Conservation (phyloP, 1,284 basidiomycete species). For the Kwoniella shivajii region DNA sequence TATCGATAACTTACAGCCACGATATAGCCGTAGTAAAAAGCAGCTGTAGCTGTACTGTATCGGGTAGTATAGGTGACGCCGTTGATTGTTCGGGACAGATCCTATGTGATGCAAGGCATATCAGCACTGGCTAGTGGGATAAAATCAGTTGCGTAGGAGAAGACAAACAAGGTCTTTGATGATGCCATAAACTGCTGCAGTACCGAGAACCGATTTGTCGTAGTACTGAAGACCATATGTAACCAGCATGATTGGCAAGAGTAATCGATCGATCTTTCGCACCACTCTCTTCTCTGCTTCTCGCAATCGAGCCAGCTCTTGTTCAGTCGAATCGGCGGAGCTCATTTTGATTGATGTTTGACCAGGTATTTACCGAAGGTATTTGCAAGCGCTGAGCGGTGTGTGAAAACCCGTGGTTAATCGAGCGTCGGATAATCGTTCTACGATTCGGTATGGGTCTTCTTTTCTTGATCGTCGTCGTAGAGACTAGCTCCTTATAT, state of each 20-base stretch:
- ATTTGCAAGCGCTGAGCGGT: too few relatives aligned
- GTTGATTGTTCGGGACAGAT: conserved; percentile 43
- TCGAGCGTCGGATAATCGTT: too few relatives aligned
- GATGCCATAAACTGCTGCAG: conserved; percentile 58
- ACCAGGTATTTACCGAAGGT: too few relatives aligned
- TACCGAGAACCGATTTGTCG: conserved; percentile 58
- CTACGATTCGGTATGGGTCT: too few relatives aligned
- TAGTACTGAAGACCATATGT: conserved; percentile 44
- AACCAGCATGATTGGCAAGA: conserved; percentile 56
- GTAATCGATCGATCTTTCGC: conserved; percentile 35
- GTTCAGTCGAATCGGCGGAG: neutral
- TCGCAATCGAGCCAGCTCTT: conserved; percentile 1
- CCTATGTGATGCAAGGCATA: conserved; percentile 14
- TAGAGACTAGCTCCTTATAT: neutral
- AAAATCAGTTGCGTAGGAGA: neutral
- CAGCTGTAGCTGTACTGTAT: conserved; percentile 51
- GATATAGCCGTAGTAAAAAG: conserved; percentile 60
- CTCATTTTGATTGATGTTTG: neutral
- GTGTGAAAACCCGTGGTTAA: too few relatives aligned
- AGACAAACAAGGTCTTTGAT: conserved; percentile 51
- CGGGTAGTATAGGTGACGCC: conserved; percentile 48
- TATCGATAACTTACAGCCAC: conserved; percentile 41
- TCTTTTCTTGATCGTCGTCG: neutral
- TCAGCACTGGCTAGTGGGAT: neutral
- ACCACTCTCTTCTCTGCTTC: conserved; percentile 30